Conservation (phyloP, 2,329 filamentous ascomycete genomes). For the Berkeleyomyces rouxiae region DNA sequence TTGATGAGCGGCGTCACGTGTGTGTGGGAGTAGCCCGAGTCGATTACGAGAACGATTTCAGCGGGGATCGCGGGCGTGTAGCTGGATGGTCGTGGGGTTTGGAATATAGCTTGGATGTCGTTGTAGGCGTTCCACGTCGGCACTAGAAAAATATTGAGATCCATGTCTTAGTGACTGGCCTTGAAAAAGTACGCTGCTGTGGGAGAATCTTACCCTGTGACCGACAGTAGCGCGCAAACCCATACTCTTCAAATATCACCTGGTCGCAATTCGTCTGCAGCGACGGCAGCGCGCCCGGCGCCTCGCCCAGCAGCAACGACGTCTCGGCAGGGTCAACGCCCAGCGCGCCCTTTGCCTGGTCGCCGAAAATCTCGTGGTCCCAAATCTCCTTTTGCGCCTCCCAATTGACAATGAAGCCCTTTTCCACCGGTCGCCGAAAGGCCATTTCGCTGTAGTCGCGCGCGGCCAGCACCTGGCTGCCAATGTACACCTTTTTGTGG, state of each 20-base stretch:
- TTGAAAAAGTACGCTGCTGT: no score
- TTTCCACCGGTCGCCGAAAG: conserved; percentile 81
- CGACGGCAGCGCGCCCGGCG: conserved; percentile 63
- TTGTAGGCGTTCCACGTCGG: conserved; percentile 69
- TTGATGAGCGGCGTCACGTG: conserved; percentile 74
- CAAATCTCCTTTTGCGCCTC: conserved; percentile 90
- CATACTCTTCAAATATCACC: conserved; percentile 94
- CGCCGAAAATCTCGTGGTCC: conserved; percentile 72
- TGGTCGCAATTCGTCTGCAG: conserved; percentile 87
- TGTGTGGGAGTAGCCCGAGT: conserved; percentile 85
- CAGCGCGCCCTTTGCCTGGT: conserved; percentile 35
- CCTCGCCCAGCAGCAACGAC: conserved; percentile 71
- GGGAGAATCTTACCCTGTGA: conserved; percentile 38
- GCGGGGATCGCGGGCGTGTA: conserved; percentile 33
- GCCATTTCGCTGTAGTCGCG: conserved; percentile 77
- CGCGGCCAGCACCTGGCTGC: conserved; percentile 59
- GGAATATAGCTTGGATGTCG: conserved; percentile 54
- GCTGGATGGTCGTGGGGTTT: conserved; percentile 34
- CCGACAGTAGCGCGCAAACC: conserved; percentile 73
- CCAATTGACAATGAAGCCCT: conserved; percentile 92
- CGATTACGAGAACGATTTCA: conserved; percentile 75
- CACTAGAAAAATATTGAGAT: conserved; percentile 27
- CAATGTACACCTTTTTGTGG: conserved; percentile 63
- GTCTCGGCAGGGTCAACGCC: conserved; percentile 64
- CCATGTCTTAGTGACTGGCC: background rate